These are phyloP conservation scores for Mortierella alpina DNA, from an alignment of 192 early-diverging fungal genomes.

Conservation along the genomic window DNA sequence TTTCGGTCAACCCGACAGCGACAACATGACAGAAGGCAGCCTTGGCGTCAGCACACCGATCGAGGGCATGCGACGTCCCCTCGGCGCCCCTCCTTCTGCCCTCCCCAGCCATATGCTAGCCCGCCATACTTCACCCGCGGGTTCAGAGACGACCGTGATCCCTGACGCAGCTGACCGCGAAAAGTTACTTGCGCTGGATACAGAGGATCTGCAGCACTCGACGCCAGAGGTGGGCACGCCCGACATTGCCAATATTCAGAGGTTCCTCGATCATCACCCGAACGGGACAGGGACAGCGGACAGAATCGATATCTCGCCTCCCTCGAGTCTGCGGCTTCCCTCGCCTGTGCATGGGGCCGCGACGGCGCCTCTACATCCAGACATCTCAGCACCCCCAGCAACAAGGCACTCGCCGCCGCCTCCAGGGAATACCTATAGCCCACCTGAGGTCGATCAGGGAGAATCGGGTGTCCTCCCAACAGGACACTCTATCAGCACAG, in stretches of 20 bases:
- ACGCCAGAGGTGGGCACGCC: constrained; percentile 28
- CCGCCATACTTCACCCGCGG: constrained; percentile 7
- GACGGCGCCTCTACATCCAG: background rate
- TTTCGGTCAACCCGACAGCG: too few species aligned
- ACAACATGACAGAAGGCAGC: too few species aligned
- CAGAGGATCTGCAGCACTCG: background rate
- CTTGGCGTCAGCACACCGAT: too few species aligned
- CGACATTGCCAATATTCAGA: constrained; percentile 5
- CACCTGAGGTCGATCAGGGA: background rate
- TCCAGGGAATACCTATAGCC: background rate
- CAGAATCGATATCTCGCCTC: background rate
- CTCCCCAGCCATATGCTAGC: constrained; percentile 5
- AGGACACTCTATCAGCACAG: background rate
- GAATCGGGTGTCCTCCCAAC: background rate
- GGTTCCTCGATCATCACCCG: constrained; percentile 6
- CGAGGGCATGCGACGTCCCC: background rate
- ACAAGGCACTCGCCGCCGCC: background rate
- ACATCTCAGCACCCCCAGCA: constrained; percentile 14
- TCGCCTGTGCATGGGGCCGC: background rate
- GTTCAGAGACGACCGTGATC: constrained; percentile 14
- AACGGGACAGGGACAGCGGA: background rate
- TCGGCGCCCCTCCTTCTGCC: constrained; percentile 15
- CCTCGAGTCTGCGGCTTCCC: constrained; percentile 7
- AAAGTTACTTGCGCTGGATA: constrained; percentile 11
- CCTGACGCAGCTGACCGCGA: constrained; percentile 30